Conservation (phyloP, 805 yeast species). For the Kazachstania psychrophila region DNA sequence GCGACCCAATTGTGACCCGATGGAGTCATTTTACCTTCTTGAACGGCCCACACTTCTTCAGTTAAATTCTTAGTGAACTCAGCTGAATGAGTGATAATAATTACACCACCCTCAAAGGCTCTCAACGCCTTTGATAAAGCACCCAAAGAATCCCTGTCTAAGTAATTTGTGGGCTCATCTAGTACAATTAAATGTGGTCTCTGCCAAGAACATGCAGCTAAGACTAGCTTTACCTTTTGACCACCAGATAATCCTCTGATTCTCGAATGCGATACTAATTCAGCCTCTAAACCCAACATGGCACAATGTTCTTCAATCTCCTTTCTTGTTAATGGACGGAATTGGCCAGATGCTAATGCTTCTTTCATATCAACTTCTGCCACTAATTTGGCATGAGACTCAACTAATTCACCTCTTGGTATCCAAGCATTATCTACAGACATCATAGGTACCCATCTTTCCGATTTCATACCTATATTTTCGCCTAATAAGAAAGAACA, state of each 20-base stretch:
- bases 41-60: conserved; percentile 98
- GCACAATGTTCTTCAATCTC: conserved; percentile 96
- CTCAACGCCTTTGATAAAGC: conserved; percentile 96
- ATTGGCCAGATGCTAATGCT: conserved; percentile 98
- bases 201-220: conserved; percentile 99
- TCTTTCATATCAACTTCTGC: conserved; percentile 99
- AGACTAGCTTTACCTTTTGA: conserved; percentile 96
- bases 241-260: conserved; percentile 99
- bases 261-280: conserved; percentile 96
- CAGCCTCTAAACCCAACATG: conserved; percentile 93
- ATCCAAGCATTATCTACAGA: conserved; percentile 98
- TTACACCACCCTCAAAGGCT: conserved; percentile 96
- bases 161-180: conserved; percentile 97
- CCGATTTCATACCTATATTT: conserved; percentile 92
- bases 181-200: conserved; percentile 96
- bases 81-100: conserved; percentile 97
- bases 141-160: conserved; percentile 96
- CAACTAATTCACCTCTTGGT: conserved; percentile 92
- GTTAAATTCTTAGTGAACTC: conserved; percentile 97
- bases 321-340: conserved; percentile 98
- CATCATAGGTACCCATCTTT: conserved; percentile 98
- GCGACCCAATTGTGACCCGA: conserved; percentile 99
- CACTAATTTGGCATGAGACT: conserved; percentile 94
- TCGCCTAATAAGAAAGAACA: conserved; percentile 92
- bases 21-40: conserved; percentile 95